Conservation (phyloP, 441 rosid genomes). For the Biscutella laevigata region DNA sequence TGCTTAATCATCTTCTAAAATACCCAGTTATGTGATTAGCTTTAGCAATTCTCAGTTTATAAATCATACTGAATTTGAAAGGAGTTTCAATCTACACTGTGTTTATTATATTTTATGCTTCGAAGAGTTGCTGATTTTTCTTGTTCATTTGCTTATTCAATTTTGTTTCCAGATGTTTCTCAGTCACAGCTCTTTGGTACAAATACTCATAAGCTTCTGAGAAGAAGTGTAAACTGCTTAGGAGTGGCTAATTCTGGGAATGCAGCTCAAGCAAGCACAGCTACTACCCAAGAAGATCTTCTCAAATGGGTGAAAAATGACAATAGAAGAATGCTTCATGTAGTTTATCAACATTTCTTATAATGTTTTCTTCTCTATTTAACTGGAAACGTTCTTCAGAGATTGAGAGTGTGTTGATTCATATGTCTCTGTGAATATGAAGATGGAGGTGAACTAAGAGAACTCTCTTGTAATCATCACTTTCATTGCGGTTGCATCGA, state of each 20-base stretch:
- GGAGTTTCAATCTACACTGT: not conserved
- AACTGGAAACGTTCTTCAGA: too few relatives aligned
- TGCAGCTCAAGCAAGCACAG: slow-evolving; percentile 50
- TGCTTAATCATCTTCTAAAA: too few relatives aligned
- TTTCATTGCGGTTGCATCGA: slow-evolving; percentile 91
- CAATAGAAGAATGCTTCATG: slow-evolving; percentile 84
- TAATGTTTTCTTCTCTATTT: too few relatives aligned
- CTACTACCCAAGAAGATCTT: slow-evolving; percentile 45
- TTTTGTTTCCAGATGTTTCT: slow-evolving; percentile 41
- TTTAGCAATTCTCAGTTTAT: too few relatives aligned
- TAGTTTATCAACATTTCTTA: too few relatives aligned
- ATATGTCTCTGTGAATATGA: slow-evolving; percentile 86
- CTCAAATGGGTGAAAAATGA: slow-evolving; percentile 77
- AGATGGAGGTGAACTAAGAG: slow-evolving; percentile 85
- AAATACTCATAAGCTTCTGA: slow-evolving; percentile 38
- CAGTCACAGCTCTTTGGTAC: slow-evolving; percentile 43
- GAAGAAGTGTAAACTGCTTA: slow-evolving; percentile 31
- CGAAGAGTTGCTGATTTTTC: too few relatives aligned
- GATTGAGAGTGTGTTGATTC: not conserved
- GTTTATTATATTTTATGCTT: not conserved
- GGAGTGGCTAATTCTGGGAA: slow-evolving; percentile 45
- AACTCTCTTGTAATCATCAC: slow-evolving; percentile 92
- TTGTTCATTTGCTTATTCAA: not conserved
- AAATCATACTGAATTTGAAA: not conserved
- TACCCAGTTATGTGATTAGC: too few relatives aligned